A percentile compares a stretch with the other conserved stretches of the same genome.
Conservation (phyloP, 1,139 yeast species). For the Taphrina deformans region DNA sequence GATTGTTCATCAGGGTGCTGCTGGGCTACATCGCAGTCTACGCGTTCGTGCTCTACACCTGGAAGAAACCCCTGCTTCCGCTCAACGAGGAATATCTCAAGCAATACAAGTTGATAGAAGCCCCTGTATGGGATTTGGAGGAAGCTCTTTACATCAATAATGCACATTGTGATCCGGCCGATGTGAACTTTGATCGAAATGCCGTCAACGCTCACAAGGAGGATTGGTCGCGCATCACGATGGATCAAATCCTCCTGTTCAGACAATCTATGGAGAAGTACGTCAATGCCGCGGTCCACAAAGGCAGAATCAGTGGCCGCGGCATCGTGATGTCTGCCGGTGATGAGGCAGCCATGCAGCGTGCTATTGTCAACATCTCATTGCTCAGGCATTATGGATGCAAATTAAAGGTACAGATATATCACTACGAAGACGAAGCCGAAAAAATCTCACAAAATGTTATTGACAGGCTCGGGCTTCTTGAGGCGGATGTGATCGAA, state of each 20-base stretch:
- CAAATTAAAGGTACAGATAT: slow-evolving; percentile 10
- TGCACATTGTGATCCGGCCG: not conserved
- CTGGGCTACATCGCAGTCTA: not conserved
- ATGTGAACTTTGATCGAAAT: slow-evolving; percentile 1
- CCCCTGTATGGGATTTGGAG: slow-evolving; percentile 11
- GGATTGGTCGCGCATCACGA: not conserved
- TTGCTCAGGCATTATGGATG: slow-evolving; percentile 22
- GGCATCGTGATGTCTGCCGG: slow-evolving; percentile 31
- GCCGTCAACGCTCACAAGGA: slow-evolving; percentile 1
- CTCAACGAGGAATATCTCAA: slow-evolving; percentile 2
- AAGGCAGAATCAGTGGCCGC: slow-evolving; percentile 2
- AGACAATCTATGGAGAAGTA: not conserved
- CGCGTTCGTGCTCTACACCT: slow-evolving; percentile 4
- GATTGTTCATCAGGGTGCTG: slow-evolving; percentile 3
- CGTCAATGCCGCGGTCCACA: not conserved
- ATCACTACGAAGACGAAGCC: slow-evolving; percentile 20
- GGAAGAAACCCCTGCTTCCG: slow-evolving; percentile 8
- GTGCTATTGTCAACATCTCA: slow-evolving; percentile 18
- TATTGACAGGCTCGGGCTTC: not conserved
- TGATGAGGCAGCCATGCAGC: slow-evolving; percentile 17
- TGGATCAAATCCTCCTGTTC: not conserved
- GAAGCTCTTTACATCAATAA: slow-evolving; percentile 2
- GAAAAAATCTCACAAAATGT: slow-evolving; percentile 6
- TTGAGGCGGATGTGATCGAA: slow-evolving; percentile 10
- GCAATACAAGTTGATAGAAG: not conserved